Conservation (phyloP, 352 stramenopile genomes). For the Phytophthora pini region DNA sequence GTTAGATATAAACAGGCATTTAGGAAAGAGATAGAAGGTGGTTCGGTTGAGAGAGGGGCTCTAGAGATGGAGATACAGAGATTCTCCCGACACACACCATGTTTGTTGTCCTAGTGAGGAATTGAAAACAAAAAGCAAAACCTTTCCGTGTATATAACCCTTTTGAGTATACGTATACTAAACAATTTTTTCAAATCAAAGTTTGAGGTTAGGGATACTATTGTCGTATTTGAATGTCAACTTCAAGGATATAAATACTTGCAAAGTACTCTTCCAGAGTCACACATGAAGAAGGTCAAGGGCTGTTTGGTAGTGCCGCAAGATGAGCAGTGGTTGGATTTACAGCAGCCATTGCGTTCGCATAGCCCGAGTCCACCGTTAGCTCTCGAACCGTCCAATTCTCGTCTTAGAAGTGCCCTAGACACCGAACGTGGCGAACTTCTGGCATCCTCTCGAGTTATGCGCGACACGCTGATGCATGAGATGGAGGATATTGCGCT, state of each 20-base stretch:
- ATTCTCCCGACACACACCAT: conserved; percentile 16
- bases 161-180: too few relatives aligned
- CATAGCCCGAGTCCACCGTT: neutral
- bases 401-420: neutral
- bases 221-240: too few relatives aligned
- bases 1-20: conserved; percentile 3
- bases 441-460: conserved; percentile 54
- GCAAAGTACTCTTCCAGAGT: too few relatives aligned
- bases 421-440: conserved; percentile 24
- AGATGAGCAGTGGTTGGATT: conserved; percentile 37
- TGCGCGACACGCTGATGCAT: conserved; percentile 62
- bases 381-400: too few relatives aligned
- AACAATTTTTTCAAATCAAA: too few relatives aligned
- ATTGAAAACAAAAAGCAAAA: too few relatives aligned
- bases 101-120: neutral
- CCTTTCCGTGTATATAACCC: too few relatives aligned
- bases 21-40: neutral
- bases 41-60: neutral
- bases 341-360: conserved; percentile 40
- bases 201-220: too few relatives aligned
- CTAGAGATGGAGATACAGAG: conserved; percentile 15
- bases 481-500: conserved; percentile 68
- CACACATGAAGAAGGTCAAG: conserved; percentile 44
- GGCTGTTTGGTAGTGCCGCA: conserved; percentile 56
- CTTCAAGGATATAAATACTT: too few relatives aligned